Base-by-base conservation (phyloP, 495 filamentous ascomycete genomes). In the Staphylotrichum longicolle region DNA sequence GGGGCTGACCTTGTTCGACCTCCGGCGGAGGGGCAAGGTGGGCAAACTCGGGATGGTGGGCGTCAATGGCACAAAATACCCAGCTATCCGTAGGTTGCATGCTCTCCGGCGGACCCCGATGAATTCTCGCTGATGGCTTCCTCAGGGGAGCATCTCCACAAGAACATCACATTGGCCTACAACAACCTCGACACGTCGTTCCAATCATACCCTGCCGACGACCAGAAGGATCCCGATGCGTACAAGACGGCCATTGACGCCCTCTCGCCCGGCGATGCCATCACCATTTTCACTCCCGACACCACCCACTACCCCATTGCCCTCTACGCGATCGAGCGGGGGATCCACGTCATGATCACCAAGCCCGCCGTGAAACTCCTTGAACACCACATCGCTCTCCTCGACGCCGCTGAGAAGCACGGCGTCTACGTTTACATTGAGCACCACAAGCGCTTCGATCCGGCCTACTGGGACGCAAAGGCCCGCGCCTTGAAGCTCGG, bases 271-370 rank as follows among this genome's bases (percentile, higher is more conserved):
- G 93, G 91, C 55, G 90, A 90, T 61, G 93, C 91, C 54, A 93
- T 97, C 75, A 97, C 93, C 9, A 96, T 97, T 74, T 97, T 97
- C 83, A 96, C 93, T 3, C 93, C 93, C 0, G 93, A 97, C 72
- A 88, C 91, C 2, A 96, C 92, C 2, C 93, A 97, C 73, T 96
- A 86, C 74, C 89, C 90, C n/a, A 96, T 97, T 67, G 93, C 93
- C 3, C 78, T 96, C 14, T 96, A 97, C 68, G 93, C 93, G 44
- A 92, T 96, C 71, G 83, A 92, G 70, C 86, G 88, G 53, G 83
- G 83, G 39, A 86, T 93, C 74, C 93, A 97, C 74, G 91, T 96
- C 48, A 80, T 97, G 60, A 88, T 97, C 78, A 97, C 93, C 65
- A 97, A 97, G 73, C 93, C 93, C n/a, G 91, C 92, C 35, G 90